Percentiles rank a stretch among this genome's conserved stretches.
These are phyloP conservation scores for Passalora sequoiae DNA, from an alignment of 2,329 filamentous ascomycete species.

Conservation along the genomic window DNA sequence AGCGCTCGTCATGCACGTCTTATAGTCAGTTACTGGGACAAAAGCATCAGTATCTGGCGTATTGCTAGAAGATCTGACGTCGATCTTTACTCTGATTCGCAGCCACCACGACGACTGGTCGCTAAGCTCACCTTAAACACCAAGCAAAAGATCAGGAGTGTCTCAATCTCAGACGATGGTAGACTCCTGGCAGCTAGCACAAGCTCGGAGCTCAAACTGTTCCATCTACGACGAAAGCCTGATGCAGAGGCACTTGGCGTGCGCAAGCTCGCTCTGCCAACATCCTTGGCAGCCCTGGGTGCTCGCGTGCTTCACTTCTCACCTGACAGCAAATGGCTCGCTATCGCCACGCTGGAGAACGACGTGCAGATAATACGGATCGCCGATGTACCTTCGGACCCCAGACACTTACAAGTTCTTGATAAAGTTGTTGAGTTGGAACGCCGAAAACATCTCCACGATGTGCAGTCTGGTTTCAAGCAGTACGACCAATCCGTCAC, in stretches of 20 bases:
- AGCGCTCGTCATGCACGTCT: constrained; percentile 70
- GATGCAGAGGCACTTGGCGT: constrained; percentile 52
- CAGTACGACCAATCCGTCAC: constrained; percentile 74
- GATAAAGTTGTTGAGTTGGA: constrained; percentile 37
- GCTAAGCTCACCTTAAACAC: constrained; percentile 39
- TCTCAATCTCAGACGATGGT: constrained; percentile 69
- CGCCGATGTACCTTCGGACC: constrained; percentile 39
- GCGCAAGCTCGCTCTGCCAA: constrained; percentile 62
- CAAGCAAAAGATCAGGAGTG: constrained; percentile 66
- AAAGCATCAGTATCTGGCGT: constrained; percentile 78
- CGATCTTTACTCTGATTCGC: constrained; percentile 15
- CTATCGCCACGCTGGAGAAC: constrained; percentile 46
- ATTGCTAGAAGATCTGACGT: constrained; percentile 44
- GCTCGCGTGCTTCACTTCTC: constrained; percentile 67
- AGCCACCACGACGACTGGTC: constrained; percentile 28
- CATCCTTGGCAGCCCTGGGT: constrained; percentile 54
- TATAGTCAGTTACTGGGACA: constrained; percentile 87
- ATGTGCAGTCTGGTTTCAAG: constrained; percentile 43
- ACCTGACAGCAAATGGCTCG: constrained; percentile 65
- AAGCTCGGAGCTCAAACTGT: constrained; percentile 26
- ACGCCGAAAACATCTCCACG: constrained; percentile 25
- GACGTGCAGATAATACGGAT: constrained; percentile 45
- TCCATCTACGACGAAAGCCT: constrained; percentile 27
- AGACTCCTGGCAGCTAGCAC: constrained; percentile 63
- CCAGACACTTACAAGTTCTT: constrained; percentile 37